Conservation (phyloP, 208 protist species). For the Leishmania amazonensis region DNA sequence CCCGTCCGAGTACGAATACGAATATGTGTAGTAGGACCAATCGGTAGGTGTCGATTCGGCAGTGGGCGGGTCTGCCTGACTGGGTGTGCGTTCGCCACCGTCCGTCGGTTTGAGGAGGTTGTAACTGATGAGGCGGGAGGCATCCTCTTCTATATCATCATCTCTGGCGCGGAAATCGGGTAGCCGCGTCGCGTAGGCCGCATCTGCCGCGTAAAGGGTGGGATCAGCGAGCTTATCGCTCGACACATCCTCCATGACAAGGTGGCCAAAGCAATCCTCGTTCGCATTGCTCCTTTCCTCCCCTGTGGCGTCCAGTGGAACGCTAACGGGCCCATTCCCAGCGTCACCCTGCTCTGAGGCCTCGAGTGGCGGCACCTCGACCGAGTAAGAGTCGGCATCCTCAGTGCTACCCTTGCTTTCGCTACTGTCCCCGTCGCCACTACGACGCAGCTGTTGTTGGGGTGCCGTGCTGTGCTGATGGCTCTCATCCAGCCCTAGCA, state of each 20-base stretch:
- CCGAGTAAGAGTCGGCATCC: not conserved
- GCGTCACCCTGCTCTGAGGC: not conserved
- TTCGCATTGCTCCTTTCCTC: not conserved
- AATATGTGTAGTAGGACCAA: conserved; percentile 30
- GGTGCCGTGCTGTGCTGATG: not conserved
- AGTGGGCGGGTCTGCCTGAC: not conserved
- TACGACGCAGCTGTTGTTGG: not conserved
- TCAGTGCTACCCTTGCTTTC: not conserved
- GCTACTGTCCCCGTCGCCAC: not conserved
- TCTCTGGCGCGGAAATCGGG: not conserved
- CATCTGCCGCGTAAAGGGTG: not conserved
- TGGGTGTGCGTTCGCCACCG: not conserved
- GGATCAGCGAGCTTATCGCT: conserved; percentile 6
- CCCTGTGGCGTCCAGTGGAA: not conserved
- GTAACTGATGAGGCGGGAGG: not conserved
- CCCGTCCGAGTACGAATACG: conserved; percentile 18
- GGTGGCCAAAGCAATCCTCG: not conserved
- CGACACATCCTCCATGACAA: conserved; percentile 22
- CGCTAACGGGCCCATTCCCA: not conserved
- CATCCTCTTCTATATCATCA: not conserved
- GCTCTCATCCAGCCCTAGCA: not conserved
- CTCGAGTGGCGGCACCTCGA: not conserved
- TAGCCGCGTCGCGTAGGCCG: not conserved
- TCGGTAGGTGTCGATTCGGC: not conserved
- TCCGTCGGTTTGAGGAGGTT: not conserved